These are phyloP conservation scores for Euclidium syriacum DNA, from an alignment of 345 rosid genomes.

Conservation along the genomic window DNA sequence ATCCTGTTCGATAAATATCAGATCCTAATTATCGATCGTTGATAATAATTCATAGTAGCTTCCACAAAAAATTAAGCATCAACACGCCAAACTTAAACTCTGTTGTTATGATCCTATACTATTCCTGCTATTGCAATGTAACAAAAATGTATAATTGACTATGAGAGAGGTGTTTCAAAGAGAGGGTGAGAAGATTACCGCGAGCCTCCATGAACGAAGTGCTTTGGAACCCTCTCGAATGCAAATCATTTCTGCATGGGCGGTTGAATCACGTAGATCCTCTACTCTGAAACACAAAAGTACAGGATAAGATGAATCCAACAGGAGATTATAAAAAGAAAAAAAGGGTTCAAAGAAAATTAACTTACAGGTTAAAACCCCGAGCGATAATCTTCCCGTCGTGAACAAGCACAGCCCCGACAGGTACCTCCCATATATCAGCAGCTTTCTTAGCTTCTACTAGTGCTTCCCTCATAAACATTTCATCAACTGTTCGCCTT, in stretches of 20 bases:
- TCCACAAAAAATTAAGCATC: background rate
- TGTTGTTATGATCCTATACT: background rate
- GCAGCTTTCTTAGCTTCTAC: slow-evolving; percentile 92
- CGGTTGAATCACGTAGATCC: slow-evolving; percentile 89
- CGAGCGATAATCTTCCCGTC: slow-evolving; percentile 87
- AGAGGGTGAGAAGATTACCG: slow-evolving; percentile 43
- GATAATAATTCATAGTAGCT: background rate
- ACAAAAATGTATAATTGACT: background rate
- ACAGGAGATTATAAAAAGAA: background rate
- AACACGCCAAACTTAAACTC: background rate
- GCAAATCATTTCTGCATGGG: slow-evolving; percentile 97
- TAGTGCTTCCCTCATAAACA: slow-evolving; percentile 92
- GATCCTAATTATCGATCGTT: background rate
- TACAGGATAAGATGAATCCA: background rate
- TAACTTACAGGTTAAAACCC: slow-evolving; percentile 82
- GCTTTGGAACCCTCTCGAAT: slow-evolving; percentile 81
- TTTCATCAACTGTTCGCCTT: slow-evolving; percentile 68
- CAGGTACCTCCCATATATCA: slow-evolving; percentile 97
- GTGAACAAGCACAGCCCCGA: slow-evolving; percentile 92
- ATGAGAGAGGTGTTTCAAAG: background rate
- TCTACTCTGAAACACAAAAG: slow-evolving; percentile 68
- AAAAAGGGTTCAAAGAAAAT: background rate
- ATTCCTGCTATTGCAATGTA: slow-evolving; percentile 2
- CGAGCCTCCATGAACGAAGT: slow-evolving; percentile 81
- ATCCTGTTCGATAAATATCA: slow-evolving; percentile 39